phyloP scores from a whole-genome alignment of 2,329 filamentous ascomycete species.

The Emergomyces orientalis region DNA sequence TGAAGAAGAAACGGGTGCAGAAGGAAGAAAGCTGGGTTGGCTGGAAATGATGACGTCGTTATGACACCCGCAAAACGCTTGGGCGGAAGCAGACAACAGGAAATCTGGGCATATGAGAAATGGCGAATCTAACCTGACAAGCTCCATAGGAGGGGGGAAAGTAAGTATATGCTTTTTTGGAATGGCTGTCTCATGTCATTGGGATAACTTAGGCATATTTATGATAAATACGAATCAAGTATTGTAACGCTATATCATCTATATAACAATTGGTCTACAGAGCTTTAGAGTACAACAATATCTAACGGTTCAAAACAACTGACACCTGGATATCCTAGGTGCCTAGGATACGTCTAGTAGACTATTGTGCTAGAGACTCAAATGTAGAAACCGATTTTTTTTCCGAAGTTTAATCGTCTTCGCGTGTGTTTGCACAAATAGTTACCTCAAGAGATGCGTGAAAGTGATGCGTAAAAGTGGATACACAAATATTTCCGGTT shows the following conservation, averaged over 20 bases:
- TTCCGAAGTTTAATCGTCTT: not conserved
- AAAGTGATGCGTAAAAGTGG: too few relatives aligned
- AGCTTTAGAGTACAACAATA: too few relatives aligned
- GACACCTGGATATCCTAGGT: too few relatives aligned
- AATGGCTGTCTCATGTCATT: not conserved
- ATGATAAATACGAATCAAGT: not conserved
- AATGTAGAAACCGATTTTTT: too few relatives aligned
- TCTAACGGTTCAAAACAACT: too few relatives aligned
- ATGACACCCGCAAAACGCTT: conserved; percentile 2
- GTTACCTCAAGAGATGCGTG: not conserved
- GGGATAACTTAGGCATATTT: not conserved
- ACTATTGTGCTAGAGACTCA: too few relatives aligned
- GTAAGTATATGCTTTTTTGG: not conserved
- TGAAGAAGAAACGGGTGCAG: not conserved
- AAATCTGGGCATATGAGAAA: not conserved
- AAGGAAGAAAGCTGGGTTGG: conserved; percentile 5
- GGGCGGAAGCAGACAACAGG: not conserved
- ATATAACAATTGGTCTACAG: too few relatives aligned
- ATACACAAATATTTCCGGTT: not conserved
- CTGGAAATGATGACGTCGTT: conserved; percentile 6
- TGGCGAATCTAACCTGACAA: not conserved
- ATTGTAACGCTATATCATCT: too few relatives aligned
- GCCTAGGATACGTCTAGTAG: too few relatives aligned
- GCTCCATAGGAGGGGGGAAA: not conserved
- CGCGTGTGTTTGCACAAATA: not conserved